Conservation (phyloP, 1,284 basidiomycete genomes). For the Rhodotorula sp. region DNA sequence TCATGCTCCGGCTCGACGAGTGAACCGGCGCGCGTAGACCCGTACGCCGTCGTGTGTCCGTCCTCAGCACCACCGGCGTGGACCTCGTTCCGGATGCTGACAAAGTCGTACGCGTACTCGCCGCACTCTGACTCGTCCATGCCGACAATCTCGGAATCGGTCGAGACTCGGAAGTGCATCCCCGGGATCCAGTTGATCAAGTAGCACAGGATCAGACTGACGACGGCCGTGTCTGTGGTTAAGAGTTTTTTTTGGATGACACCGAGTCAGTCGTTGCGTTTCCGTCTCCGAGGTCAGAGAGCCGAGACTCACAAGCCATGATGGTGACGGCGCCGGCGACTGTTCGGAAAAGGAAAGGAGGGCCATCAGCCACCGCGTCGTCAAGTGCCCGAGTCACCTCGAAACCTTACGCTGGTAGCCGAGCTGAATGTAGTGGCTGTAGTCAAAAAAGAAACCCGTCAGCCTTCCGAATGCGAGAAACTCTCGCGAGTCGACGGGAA, state of each 20-base stretch:
- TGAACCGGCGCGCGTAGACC: not conserved
- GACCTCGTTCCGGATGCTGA: not conserved
- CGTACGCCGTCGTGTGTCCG: not conserved
- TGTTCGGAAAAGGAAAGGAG: too few relatives aligned
- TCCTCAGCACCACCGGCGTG: not conserved
- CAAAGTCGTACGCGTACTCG: slow-evolving; percentile 12
- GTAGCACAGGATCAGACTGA: slow-evolving; percentile 78
- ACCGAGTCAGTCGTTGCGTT: too few relatives aligned
- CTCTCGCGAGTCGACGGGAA: too few relatives aligned
- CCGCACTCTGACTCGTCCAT: slow-evolving; percentile 51
- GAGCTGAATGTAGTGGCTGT: slow-evolving; percentile 65
- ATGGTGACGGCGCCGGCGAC: slow-evolving; percentile 74
- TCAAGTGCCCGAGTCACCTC: too few relatives aligned
- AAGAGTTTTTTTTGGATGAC: too few relatives aligned
- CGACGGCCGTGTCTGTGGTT: slow-evolving; percentile 54
- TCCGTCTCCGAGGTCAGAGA: too few relatives aligned
- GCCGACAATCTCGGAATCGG: slow-evolving; percentile 86
- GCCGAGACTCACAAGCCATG: slow-evolving; percentile 54
- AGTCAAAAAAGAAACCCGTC: too few relatives aligned
- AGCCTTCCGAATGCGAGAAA: too few relatives aligned
- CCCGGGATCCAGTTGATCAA: slow-evolving; percentile 89
- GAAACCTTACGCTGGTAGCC: slow-evolving; percentile 63
- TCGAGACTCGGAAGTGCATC: slow-evolving; percentile 70
- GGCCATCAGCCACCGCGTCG: too few relatives aligned
- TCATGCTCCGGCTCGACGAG: too few relatives aligned